Evolutionary conservation across 78 protist genomes (phyloP).

Genomic region (Dictyostelium citrinum): DNA sequence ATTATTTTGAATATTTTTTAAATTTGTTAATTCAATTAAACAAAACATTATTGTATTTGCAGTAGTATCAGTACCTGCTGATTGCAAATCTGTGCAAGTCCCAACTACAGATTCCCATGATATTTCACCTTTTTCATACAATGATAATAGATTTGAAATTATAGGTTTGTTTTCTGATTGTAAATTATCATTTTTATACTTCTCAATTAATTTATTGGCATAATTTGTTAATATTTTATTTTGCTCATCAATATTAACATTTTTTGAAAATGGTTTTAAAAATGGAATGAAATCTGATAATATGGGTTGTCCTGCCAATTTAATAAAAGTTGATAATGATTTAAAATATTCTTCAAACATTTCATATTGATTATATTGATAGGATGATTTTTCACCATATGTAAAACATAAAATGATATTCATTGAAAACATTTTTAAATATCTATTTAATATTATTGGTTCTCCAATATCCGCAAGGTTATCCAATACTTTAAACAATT

Average conservation of each 20-base stretch:
- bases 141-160: background rate
- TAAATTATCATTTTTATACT: background rate
- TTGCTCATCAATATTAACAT: no score
- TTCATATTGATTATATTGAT: background rate
- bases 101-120: background rate
- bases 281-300: background rate
- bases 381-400: background rate
- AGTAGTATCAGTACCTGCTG: background rate
- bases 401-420: background rate
- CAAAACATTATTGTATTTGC: background rate
- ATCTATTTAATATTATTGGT: no score
- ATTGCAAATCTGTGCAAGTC: background rate
- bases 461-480: background rate
- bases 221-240: no score
- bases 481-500: background rate
- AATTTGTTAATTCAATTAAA: background rate
- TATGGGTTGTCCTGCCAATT: background rate
- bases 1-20: background rate
- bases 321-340: no score
- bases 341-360: no score
- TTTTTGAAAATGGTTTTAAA: background rate
- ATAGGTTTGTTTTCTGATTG: background rate
- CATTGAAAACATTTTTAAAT: background rate
- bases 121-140: background rate
- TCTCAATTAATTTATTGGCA: background rate